Base-by-base conservation (phyloP, 2,329 filamentous ascomycete species). In the Rhexocercosporidium sp. region DNA sequence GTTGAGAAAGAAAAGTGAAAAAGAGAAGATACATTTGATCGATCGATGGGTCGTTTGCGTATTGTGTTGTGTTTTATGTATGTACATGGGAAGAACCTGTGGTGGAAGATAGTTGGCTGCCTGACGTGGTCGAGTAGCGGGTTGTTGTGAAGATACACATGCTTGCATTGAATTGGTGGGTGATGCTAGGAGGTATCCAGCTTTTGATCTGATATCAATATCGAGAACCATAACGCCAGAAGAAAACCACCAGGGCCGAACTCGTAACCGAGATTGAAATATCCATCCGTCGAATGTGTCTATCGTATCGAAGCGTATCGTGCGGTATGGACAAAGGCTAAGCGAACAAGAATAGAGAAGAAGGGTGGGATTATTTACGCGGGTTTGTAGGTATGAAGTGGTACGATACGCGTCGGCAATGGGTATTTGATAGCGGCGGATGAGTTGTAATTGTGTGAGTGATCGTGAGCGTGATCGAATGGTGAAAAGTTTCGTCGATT, bases 311-410 rank as follows among this genome's bases (percentile, higher is more conserved):
- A 20, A 47, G 11, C 20, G 44, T 34, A 31, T 31, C 25, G 39
- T 59, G 22, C 11, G 39, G 22, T 47, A 46, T 60, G 39, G 37
- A 60, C 39, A 31, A 60, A 60, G 22, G 34, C 20, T 25, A 37
- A 22, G 12, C 20, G n/a, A 25, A 41, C 11, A 27, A 57, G 12
- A n/a, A n/a, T n/a, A n/a, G n/a, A 22, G 12, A 57, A 16, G 27
- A 54, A n/a, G 39, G n/a, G 57, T n/a, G 27, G 20, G 18, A 71
- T 72, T 73, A 75, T 75, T 66, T 74, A 74, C 74, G 60, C 62
- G 46, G 27, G 16, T 57, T 39, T 37, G 34, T 9, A 37, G 34
- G 34, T 37, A 11, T 37, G 34, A 37, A 7, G 34, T 37, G 61
- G 63, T 31, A 14, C 27, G 22, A 7, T n/a, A 18, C 22, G 46